phyloP scores from a whole-genome alignment of 2,329 filamentous ascomycete species.

The Blastomyces parvus region DNA sequence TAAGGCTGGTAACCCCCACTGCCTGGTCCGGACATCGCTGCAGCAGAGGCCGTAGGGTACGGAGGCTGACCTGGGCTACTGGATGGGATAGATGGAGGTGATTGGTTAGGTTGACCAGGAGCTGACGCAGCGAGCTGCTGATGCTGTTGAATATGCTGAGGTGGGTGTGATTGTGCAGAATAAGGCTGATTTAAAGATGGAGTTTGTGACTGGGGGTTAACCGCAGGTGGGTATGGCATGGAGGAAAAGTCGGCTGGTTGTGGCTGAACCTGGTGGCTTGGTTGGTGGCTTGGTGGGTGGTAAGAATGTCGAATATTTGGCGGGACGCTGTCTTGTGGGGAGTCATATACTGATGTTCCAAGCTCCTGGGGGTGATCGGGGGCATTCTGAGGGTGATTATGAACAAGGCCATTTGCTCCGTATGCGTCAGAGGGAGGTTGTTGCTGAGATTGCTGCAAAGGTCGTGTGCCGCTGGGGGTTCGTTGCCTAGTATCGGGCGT shows the following conservation, averaged over 20 bases:
- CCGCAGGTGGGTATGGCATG: slow-evolving; percentile 32
- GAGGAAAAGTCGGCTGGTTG: slow-evolving; percentile 29
- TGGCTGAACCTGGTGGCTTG: slow-evolving; percentile 19
- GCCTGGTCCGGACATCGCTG: slow-evolving; percentile 16
- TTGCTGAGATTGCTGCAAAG: slow-evolving; percentile 42
- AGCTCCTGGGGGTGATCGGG: slow-evolving; percentile 68
- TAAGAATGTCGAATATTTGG: slow-evolving; percentile 28
- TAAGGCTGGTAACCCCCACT: slow-evolving; percentile 30
- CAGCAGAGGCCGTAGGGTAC: slow-evolving; percentile 26
- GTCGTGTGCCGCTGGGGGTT: slow-evolving; percentile 26
- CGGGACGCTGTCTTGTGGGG: slow-evolving; percentile 46
- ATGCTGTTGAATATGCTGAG: slow-evolving; percentile 17
- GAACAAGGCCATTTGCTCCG: slow-evolving; percentile 28
- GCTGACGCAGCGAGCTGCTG: slow-evolving; percentile 22
- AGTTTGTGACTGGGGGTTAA: slow-evolving; percentile 17
- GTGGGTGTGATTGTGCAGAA: slow-evolving; percentile 19
- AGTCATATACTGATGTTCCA: slow-evolving; percentile 67
- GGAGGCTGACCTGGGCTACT: slow-evolving; percentile 24
- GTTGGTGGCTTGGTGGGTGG: slow-evolving; percentile 17
- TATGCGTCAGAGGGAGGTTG: slow-evolving; percentile 42
- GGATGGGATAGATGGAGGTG: slow-evolving; percentile 29
- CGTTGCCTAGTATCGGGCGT: slow-evolving; percentile 34
- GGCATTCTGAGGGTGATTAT: slow-evolving; percentile 55
- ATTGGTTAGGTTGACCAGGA: slow-evolving; percentile 17
- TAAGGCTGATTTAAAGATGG: slow-evolving; percentile 17